Evolutionary conservation across 1,284 basidiomycete species (phyloP), one percentile per base, ranked within the genome.

Genomic region (Rhodotorula sp.): DNA sequence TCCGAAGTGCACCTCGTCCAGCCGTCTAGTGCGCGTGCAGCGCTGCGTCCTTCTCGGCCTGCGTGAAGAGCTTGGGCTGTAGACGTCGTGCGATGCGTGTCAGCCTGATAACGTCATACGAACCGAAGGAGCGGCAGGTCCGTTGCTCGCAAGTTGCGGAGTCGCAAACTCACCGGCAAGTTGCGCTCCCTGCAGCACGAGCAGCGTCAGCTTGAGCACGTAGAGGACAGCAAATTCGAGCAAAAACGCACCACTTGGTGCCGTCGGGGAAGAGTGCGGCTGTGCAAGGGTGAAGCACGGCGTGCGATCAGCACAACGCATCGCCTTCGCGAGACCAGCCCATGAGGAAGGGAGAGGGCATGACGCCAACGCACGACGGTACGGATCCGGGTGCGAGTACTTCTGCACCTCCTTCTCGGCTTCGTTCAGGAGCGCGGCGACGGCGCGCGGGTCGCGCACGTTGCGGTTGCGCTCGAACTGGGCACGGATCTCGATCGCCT

Each of bases 401-500:
- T 69, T 70, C 44, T 75, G 68, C 2, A 79, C 72, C 58, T 79
- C 71, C 50, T 76, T 67, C 72, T 80, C 78, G 7, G 77, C 78
- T 58, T 80, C 72, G 61, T 72, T 68, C 25, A 80, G 66, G 41
- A 80, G 54, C 21, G 73, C 73, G 25, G 78, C 77, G 54, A 80
- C 78, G 4, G 78, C 78, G 54, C 80, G 66, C 60, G 80, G 80
- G 70, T 80, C 80, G 62, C 71, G 72, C n/a, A 80, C 77, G 64
- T 79, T 66, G 52, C 79, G 68, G 73, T 80, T 79, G 52, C 75
- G 70, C 69, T 80, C 80, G 61, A 80, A 80, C 68, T 75, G 67
- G 50, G 77, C 79, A 44, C 80, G 64, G 58, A 80, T 77, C 66
- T 80, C 79, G 73, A 80, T 80, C 58, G 79, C 78, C 74, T 74